Evolutionary conservation across 2,329 filamentous ascomycete species (phyloP).

Genomic region (Botrytis tulipae): DNA sequence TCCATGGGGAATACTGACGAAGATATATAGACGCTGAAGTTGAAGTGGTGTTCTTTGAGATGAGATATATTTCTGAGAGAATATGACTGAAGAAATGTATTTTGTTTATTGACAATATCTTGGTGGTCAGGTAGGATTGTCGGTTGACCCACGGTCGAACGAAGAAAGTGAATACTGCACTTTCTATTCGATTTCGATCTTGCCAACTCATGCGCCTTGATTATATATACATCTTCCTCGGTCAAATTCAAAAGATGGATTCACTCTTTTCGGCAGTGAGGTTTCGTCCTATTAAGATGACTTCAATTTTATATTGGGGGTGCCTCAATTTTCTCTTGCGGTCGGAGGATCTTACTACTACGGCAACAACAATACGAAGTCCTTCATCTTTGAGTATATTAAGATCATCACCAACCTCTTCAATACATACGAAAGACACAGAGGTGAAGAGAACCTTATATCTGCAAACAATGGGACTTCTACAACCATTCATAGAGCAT

Average conservation of each 20-base stretch:
- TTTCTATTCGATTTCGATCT: neutral
- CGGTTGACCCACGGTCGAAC: neutral
- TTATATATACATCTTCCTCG: neutral
- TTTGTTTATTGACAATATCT: neutral
- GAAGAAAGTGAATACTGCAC: neutral
- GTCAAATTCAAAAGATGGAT: neutral
- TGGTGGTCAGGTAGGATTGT: neutral
- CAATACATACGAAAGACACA: neutral
- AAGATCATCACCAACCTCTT: neutral
- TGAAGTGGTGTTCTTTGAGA: neutral
- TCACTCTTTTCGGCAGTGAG: neutral
- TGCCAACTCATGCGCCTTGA: neutral
- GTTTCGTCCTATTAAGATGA: neutral
- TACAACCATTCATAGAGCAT: neutral
- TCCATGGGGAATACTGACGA: neutral
- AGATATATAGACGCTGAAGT: neutral
- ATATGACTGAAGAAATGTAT: neutral
- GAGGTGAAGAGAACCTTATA: neutral
- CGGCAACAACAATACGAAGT: neutral
- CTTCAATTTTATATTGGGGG: neutral
- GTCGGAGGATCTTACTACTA: neutral
- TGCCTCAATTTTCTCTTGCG: neutral
- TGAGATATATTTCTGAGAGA: neutral
- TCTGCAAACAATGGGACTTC: neutral
- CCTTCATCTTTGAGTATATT: neutral